Evolutionary conservation across 2,329 filamentous ascomycete genomes (phyloP).

Genomic region (Neurospora crassa): DNA sequence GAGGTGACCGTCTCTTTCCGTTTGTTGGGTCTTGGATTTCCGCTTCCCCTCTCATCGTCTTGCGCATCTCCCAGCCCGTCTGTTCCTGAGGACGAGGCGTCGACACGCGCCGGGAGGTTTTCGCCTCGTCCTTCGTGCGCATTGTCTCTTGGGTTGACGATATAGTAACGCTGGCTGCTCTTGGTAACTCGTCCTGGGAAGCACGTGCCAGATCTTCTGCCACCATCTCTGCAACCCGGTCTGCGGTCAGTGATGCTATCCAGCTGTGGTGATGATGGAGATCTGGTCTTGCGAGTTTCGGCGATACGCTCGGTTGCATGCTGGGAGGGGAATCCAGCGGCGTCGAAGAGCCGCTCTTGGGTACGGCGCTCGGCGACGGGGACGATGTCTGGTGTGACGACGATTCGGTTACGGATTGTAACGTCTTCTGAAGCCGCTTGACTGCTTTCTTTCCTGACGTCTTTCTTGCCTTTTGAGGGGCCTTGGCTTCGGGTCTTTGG

Average conservation of each 20-base stretch:
- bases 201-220: constrained; percentile 6
- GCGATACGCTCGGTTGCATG: constrained; percentile 21
- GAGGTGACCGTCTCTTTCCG: constrained; percentile 10
- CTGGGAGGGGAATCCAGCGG: constrained; percentile 19
- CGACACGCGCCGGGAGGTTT: constrained; percentile 1
- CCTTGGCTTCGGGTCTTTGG: background rate
- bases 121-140: constrained; percentile 8
- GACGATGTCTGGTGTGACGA: constrained; percentile 7
- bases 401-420: background rate
- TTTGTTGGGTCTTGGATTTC: background rate
- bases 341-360: constrained; percentile 12
- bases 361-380: constrained; percentile 6
- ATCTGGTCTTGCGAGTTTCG: constrained; percentile 17
- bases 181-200: background rate
- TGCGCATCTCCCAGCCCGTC: constrained; percentile 11
- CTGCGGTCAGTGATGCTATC: constrained; percentile 3
- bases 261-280: constrained; percentile 3
- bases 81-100: background rate
- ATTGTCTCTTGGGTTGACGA: constrained; percentile 13
- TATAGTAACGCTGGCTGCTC: constrained; percentile 23
- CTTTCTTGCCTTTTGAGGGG: background rate
- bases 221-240: constrained; percentile 14
- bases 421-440: background rate
- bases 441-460: background rate
- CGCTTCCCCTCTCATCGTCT: constrained; percentile 12